A percentile compares a stretch with the other conserved stretches of the same genome.
Evolutionary conservation across 306 rosid genomes (phyloP).

Genomic region (Quillaja saponaria): DNA sequence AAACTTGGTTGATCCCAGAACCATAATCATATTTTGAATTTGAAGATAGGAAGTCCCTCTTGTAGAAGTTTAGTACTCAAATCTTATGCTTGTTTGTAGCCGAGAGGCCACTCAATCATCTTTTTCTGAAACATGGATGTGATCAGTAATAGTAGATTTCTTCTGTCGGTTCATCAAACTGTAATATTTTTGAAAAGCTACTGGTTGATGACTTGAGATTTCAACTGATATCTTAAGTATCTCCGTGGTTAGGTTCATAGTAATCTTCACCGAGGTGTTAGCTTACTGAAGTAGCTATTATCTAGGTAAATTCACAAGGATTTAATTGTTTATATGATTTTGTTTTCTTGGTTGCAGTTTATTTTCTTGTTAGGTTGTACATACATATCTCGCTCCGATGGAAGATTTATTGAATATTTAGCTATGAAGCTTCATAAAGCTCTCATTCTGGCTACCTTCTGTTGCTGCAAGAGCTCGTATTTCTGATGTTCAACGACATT

Average conservation of each 20-base stretch:
- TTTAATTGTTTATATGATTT: constrained; percentile 30
- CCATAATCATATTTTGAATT: constrained; percentile 19
- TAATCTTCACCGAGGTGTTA: constrained; percentile 22
- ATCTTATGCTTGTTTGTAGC: constrained; percentile 5
- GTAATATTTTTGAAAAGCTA: constrained; percentile 15
- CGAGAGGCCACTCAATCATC: constrained; percentile 19
- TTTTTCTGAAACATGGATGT: constrained; percentile 21
- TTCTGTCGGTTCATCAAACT: constrained; percentile 6
- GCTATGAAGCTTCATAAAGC: constrained; percentile 24
- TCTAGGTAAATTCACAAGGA: constrained; percentile 32
- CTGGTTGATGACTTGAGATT: constrained; percentile 27
- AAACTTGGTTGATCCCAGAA: constrained; percentile 12
- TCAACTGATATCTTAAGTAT: constrained; percentile 16
- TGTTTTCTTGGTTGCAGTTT: constrained; percentile 30
- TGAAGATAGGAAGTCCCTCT: constrained; percentile 12
- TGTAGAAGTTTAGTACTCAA: constrained; percentile 23
- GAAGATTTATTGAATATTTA: constrained; percentile 10
- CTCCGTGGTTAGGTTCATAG: constrained; percentile 22
- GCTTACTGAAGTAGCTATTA: constrained; percentile 8
- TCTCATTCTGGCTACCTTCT: constrained; percentile 19
- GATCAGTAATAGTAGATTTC: not conserved
- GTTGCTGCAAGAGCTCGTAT: not conserved
- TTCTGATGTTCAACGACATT: not conserved
- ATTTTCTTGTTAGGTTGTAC: constrained; percentile 36
- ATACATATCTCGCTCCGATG: constrained; percentile 13